A percentile compares a stretch with the other conserved stretches of the same genome.
Conservation (phyloP, 768 basidiomycete species). For the Aureoboletus auriporus region DNA sequence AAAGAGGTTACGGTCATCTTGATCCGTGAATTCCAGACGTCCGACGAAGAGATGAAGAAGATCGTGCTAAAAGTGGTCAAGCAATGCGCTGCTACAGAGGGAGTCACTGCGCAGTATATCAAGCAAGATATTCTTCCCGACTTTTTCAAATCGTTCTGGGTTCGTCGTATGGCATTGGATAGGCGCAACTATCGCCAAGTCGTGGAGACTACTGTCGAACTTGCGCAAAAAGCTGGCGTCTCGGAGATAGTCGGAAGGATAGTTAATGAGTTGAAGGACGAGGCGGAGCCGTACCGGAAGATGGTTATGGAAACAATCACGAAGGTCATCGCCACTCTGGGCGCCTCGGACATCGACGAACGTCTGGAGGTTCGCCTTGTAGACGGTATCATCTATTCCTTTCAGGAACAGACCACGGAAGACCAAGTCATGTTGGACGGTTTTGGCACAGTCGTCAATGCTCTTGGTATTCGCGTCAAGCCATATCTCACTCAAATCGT, state of each 20-base stretch:
- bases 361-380: constrained; percentile 90
- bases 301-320: constrained; percentile 99
- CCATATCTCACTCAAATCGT: constrained; percentile 99
- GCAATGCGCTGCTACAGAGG: constrained; percentile 97
- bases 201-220: constrained; percentile 97
- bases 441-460: constrained; percentile 96
- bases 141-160: constrained; percentile 99
- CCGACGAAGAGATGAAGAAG: constrained; percentile 99
- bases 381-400: constrained; percentile 98
- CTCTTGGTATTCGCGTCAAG: constrained; percentile 94
- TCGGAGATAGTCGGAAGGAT: constrained; percentile 90
- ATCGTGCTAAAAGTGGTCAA: constrained; percentile 99
- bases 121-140: constrained; percentile 97
- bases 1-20: constrained; percentile 97
- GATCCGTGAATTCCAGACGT: constrained; percentile 97
- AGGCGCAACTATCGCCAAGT: constrained; percentile 94
- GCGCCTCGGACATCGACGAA: constrained; percentile 98
- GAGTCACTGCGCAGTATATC: constrained; percentile 93
- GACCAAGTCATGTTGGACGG: constrained; percentile 99
- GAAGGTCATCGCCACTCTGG: constrained; percentile 88
- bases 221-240: constrained; percentile 96
- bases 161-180: constrained; percentile 95
- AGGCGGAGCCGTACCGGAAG: constrained; percentile 82
- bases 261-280: constrained; percentile 58
- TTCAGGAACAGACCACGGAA: constrained; percentile 99